A percentile compares a stretch with the other conserved stretches of the same genome.
These are phyloP conservation scores for Colletotrichum tamarilloi DNA, from an alignment of 2,329 filamentous ascomycete species.

Conservation along the genomic window DNA sequence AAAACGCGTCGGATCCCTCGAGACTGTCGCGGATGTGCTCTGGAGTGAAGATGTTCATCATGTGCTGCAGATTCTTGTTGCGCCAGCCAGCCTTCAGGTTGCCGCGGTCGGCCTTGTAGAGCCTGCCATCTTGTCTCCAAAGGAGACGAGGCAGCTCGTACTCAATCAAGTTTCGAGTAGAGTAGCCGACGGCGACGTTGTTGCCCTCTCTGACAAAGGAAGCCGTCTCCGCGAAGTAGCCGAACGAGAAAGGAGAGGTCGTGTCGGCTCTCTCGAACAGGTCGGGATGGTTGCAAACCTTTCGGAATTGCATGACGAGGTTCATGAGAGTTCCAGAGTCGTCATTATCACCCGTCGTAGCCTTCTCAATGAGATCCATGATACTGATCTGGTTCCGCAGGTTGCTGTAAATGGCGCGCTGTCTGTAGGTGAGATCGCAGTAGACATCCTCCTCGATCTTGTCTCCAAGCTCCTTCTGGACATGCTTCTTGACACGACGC, in stretches of 20 bases:
- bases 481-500: constrained; percentile 99
- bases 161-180: constrained; percentile 85
- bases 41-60: constrained; percentile 92
- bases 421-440: constrained; percentile 96
- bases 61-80: constrained; percentile 78
- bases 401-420: constrained; percentile 92
- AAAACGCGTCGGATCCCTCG: constrained; percentile 76
- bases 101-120: constrained; percentile 78
- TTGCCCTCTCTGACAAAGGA: constrained; percentile 92
- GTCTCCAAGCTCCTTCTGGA: constrained; percentile 98
- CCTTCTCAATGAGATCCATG: constrained; percentile 98
- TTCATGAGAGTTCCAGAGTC: constrained; percentile 99
- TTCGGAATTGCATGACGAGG: constrained; percentile 99
- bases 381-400: constrained; percentile 97
- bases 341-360: constrained; percentile 90
- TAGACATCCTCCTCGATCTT: constrained; percentile 98
- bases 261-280: constrained; percentile 96
- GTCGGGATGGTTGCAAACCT: constrained; percentile 98
- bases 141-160: constrained; percentile 85
- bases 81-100: constrained; percentile 84
- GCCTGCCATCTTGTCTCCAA: constrained; percentile 82
- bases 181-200: constrained; percentile 85
- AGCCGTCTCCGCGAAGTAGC: constrained; percentile 93
- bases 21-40: constrained; percentile 78
- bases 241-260: constrained; percentile 83